phyloP scores from a whole-genome alignment of 2,329 filamentous ascomycete genomes.

The Fusarium lateritium region DNA sequence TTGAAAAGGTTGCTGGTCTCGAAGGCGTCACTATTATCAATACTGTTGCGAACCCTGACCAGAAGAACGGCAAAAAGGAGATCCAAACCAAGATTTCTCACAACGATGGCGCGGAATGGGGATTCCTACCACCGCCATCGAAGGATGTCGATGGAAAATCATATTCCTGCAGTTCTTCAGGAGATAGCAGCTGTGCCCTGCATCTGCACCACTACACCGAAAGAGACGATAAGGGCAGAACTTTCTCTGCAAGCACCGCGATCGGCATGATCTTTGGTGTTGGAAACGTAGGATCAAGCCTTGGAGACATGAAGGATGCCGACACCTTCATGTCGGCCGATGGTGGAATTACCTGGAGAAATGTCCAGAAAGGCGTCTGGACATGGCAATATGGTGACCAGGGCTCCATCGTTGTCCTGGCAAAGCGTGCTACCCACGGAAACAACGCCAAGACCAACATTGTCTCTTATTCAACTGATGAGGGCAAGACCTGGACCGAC shows the following conservation, averaged over 20 bases:
- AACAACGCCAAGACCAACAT: constrained; percentile 77
- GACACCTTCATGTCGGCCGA: constrained; percentile 94
- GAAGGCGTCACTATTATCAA: constrained; percentile 94
- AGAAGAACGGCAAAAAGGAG: constrained; percentile 84
- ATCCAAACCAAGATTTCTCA: constrained; percentile 94
- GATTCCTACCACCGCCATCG: constrained; percentile 78
- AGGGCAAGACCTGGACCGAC: constrained; percentile 84
- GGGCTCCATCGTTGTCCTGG: constrained; percentile 91
- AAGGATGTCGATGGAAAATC: constrained; percentile 79
- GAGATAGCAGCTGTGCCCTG: constrained; percentile 81
- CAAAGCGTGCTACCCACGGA: constrained; percentile 77
- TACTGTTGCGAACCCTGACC: constrained; percentile 80
- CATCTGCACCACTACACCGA: constrained; percentile 98
- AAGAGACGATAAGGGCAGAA: constrained; percentile 83
- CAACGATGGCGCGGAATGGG: constrained; percentile 95
- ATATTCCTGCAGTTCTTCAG: constrained; percentile 75
- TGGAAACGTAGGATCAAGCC: constrained; percentile 85
- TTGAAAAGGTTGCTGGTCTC: constrained; percentile 93
- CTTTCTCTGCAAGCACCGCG: constrained; percentile 89
- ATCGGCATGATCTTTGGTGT: constrained; percentile 92
- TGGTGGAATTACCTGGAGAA: constrained; percentile 90
- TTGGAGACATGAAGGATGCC: constrained; percentile 78
- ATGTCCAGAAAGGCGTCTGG: constrained; percentile 88
- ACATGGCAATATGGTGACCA: constrained; percentile 97
- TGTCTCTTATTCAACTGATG: constrained; percentile 83